These are phyloP conservation scores for Solanum peruvianum DNA, from an alignment of 257 asterid genomes.

Conservation along the genomic window DNA sequence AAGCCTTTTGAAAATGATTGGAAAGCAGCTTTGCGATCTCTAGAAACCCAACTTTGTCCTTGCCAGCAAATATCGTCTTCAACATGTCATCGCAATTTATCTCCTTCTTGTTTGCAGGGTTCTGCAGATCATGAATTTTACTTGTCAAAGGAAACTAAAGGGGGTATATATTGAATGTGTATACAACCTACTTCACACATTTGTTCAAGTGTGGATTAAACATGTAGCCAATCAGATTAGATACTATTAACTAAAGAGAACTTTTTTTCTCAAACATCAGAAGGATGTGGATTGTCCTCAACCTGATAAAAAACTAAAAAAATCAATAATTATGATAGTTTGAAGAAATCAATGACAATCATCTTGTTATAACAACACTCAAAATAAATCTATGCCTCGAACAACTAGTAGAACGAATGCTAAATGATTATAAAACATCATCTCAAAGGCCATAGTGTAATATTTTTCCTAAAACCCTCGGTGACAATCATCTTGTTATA, in stretches of 20 bases:
- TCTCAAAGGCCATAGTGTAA: not conserved
- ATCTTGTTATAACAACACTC: not conserved
- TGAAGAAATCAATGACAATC: not conserved
- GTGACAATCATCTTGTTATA: not conserved
- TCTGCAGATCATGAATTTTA: conserved; percentile 17
- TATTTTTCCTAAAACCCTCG: not conserved
- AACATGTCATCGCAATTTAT: conserved; percentile 45
- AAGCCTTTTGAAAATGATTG: conserved; percentile 34
- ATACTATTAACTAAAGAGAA: not conserved
- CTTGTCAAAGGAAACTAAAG: not conserved
- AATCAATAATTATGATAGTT: not conserved
- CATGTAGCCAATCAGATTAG: not conserved
- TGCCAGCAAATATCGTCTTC: conserved; percentile 46
- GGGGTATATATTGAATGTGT: not conserved
- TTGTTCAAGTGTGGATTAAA: not conserved
- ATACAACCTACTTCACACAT: not conserved
- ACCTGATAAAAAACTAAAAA: not conserved
- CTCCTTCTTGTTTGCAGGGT: conserved; percentile 53
- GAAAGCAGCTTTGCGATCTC: conserved; percentile 40
- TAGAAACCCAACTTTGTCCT: conserved; percentile 43
- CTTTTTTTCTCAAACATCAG: not conserved
- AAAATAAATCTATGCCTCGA: not conserved
- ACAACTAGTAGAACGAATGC: not conserved
- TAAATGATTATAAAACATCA: not conserved
- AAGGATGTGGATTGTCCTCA: not conserved